A percentile compares a stretch with the other conserved stretches of the same genome.
Conservation (phyloP, 2,329 filamentous ascomycete species). For the Beauveria sp. region DNA sequence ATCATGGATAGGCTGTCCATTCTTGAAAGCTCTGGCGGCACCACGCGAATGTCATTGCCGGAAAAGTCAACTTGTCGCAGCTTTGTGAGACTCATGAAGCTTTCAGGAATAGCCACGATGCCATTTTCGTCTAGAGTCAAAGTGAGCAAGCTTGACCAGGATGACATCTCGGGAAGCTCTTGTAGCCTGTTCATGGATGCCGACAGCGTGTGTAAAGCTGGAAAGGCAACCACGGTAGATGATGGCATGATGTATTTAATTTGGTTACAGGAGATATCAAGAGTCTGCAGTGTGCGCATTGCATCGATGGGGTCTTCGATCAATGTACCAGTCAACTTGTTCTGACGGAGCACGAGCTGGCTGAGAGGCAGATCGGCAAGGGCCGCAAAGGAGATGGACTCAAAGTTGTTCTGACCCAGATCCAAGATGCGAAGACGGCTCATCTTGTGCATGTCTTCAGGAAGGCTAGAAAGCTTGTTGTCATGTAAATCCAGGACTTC, state of each 20-base stretch:
- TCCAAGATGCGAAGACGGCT: constrained; percentile 67
- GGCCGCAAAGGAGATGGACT: constrained; percentile 60
- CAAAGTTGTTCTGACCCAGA: constrained; percentile 70
- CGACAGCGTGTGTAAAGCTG: constrained; percentile 64
- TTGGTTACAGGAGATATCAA: constrained; percentile 74
- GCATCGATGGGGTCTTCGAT: constrained; percentile 54
- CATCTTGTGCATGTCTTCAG: constrained; percentile 59
- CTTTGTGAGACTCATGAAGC: constrained; percentile 59
- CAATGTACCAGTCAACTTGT: constrained; percentile 65
- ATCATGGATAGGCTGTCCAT: constrained; percentile 75
- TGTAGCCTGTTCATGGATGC: constrained; percentile 76
- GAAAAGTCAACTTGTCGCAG: constrained; percentile 76
- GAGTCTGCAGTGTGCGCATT: constrained; percentile 58
- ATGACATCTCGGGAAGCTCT: constrained; percentile 62
- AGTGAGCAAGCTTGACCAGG: constrained; percentile 65
- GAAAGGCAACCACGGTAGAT: constrained; percentile 49
- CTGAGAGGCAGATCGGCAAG: constrained; percentile 62
- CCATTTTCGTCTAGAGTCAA: constrained; percentile 77
- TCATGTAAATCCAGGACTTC: constrained; percentile 75
- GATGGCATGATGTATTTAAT: constrained; percentile 46
- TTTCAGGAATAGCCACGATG: constrained; percentile 66
- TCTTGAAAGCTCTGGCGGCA: constrained; percentile 68
- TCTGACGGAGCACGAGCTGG: constrained; percentile 69
- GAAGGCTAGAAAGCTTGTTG: constrained; percentile 69
- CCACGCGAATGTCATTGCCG: constrained; percentile 68